Evolutionary conservation across 1,284 basidiomycete species (phyloP).

Genomic region (Fomitopsis betulina): DNA sequence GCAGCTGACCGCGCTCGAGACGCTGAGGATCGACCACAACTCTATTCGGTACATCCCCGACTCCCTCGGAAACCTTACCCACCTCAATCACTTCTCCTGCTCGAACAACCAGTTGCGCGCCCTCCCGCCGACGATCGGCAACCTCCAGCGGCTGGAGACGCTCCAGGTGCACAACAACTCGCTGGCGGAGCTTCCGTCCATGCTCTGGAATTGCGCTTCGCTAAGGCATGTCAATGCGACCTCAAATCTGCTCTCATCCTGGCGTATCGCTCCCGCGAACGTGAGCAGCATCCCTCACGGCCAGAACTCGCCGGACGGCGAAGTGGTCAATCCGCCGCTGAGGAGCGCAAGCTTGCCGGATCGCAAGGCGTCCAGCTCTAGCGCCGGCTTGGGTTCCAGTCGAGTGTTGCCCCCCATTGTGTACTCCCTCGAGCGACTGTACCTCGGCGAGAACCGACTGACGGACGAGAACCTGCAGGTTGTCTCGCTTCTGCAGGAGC

Average conservation of each 20-base stretch:
- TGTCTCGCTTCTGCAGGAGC: constrained; percentile 70
- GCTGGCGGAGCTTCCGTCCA: constrained; percentile 70
- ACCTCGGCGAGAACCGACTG: constrained; percentile 88
- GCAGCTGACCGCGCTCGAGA: constrained; percentile 70
- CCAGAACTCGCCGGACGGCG: constrained; percentile 8
- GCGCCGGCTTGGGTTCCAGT: constrained; percentile 22
- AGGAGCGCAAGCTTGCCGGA: constrained; percentile 15
- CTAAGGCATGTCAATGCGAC: constrained; percentile 81
- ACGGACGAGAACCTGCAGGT: constrained; percentile 80
- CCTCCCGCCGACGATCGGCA: constrained; percentile 78
- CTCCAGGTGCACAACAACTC: constrained; percentile 94
- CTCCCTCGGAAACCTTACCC: constrained; percentile 68
- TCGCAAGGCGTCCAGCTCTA: constrained; percentile 43
- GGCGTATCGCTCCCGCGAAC: constrained; percentile 55
- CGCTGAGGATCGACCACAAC: constrained; percentile 82
- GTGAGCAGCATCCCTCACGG: constrained; percentile 5
- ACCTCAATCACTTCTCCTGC: constrained; percentile 76
- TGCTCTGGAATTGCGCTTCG: constrained; percentile 83
- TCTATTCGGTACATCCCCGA: constrained; percentile 85
- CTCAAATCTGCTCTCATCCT: constrained; percentile 80
- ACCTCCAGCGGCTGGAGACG: constrained; percentile 69
- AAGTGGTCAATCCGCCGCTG: constrained; percentile 4
- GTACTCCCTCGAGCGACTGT: constrained; percentile 71
- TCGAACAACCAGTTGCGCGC: constrained; percentile 86
- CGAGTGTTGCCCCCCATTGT: constrained; percentile 62